Evolutionary conservation across 1,284 basidiomycete species (phyloP).

Genomic region (Cryptococcus sp.): DNA sequence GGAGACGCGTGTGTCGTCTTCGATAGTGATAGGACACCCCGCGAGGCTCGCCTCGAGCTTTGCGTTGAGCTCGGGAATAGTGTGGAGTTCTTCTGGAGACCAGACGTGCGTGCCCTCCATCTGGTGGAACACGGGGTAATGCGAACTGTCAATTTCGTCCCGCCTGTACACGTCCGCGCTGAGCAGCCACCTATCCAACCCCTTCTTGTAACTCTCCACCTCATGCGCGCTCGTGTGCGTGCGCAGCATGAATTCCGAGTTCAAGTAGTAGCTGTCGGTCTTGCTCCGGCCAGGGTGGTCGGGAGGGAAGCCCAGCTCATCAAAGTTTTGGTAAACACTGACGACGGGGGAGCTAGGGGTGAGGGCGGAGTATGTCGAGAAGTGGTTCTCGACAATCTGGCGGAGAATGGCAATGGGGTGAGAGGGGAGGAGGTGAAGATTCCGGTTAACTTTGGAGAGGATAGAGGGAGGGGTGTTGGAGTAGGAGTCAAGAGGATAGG

Average conservation of each 20-base stretch:
- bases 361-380: constrained; percentile 59
- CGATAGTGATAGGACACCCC: constrained; percentile 71
- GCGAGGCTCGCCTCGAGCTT: constrained; percentile 62
- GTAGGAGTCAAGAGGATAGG: constrained; percentile 67
- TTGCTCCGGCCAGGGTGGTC: constrained; percentile 90
- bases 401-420: constrained; percentile 89
- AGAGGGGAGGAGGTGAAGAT: constrained; percentile 68
- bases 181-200: constrained; percentile 79
- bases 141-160: constrained; percentile 95
- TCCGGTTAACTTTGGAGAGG: constrained; percentile 65
- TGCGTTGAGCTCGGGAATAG: constrained; percentile 55
- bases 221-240: constrained; percentile 98
- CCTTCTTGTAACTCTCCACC: constrained; percentile 79
- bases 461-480: constrained; percentile 88
- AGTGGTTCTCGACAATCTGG: constrained; percentile 77
- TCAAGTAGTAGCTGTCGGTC: constrained; percentile 96
- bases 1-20: constrained; percentile 75
- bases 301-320: constrained; percentile 86
- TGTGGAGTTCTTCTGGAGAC: constrained; percentile 52
- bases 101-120: constrained; percentile 90
- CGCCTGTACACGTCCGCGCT: constrained; percentile 98
- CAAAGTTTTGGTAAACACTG: constrained; percentile 89
- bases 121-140: constrained; percentile 99
- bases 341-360: constrained; percentile 78
- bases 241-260: constrained; percentile 82